A percentile compares a stretch with the other conserved stretches of the same genome.
Evolutionary conservation across 495 filamentous ascomycete genomes (phyloP).

Genomic region (Penicillium chermesinum): DNA sequence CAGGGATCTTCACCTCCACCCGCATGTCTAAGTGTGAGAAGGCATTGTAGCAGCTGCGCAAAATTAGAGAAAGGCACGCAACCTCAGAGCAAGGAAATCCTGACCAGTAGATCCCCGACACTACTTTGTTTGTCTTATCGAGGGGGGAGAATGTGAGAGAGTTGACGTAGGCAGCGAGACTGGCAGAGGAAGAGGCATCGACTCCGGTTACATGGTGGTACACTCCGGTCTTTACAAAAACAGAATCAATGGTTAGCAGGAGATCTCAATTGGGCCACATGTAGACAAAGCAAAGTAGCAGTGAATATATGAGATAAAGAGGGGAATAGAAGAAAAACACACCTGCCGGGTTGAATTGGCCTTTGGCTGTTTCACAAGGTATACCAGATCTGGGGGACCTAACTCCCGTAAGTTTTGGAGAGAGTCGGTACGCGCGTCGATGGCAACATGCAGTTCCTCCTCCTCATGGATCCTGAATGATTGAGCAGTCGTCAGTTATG

Average conservation of each 20-base stretch:
- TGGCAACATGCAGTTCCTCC: conserved; percentile 78
- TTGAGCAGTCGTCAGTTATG: conserved; percentile 17
- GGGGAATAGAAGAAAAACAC: conserved; percentile 6
- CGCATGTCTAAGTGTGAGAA: conserved; percentile 98
- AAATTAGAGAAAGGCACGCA: conserved; percentile 19
- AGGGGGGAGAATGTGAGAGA: conserved; percentile 86
- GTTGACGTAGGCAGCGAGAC: conserved; percentile 95
- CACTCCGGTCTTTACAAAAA: conserved; percentile 62
- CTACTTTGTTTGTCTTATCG: conserved; percentile 83
- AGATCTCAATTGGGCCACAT: no score
- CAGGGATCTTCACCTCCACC: conserved; percentile 92
- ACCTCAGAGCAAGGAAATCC: conserved; percentile 5
- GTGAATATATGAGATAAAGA: background rate
- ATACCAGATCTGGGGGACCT: conserved; percentile 91
- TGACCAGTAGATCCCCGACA: conserved; percentile 91
- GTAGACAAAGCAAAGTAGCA: background rate
- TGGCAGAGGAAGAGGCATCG: conserved; percentile 95
- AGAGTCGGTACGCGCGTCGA: conserved; percentile 84
- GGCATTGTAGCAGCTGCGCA: conserved; percentile 91
- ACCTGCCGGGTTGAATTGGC: conserved; percentile 49
- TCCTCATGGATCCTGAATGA: conserved; percentile 74
- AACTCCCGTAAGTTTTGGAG: conserved; percentile 81
- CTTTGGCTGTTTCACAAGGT: conserved; percentile 82
- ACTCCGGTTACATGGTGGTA: conserved; percentile 99
- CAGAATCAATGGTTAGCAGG: conserved; percentile 6